Evolutionary conservation across 1,139 yeast genomes (phyloP).

Genomic region (Geotrichum citri-aurantii): DNA sequence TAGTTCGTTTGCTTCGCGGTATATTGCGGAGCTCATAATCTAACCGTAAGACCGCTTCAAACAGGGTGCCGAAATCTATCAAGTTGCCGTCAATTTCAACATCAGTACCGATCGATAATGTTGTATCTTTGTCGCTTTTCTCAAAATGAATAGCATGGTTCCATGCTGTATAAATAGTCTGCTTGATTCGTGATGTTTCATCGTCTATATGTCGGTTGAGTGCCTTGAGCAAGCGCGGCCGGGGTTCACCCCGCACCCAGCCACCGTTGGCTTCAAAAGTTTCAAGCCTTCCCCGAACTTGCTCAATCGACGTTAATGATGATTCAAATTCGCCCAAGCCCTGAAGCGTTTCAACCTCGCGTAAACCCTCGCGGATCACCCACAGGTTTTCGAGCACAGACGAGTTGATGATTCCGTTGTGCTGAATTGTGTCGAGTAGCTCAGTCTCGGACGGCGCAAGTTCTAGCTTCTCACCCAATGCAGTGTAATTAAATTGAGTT

Average conservation of each 20-base stretch:
- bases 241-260: constrained; percentile 9
- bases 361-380: constrained; percentile 31
- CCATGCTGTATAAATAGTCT: constrained; percentile 24
- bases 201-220: constrained; percentile 19
- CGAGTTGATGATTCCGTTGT: constrained; percentile 13
- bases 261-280: constrained; percentile 18
- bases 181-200: constrained; percentile 16
- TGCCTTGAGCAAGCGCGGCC: constrained; percentile 17
- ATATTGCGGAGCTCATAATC: constrained; percentile 19
- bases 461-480: not conserved
- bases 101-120: not conserved
- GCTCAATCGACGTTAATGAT: constrained; percentile 27
- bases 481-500: not conserved
- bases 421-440: constrained; percentile 10
- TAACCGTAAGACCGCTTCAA: constrained; percentile 22
- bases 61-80: constrained; percentile 17
- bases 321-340: constrained; percentile 28
- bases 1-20: constrained; percentile 6
- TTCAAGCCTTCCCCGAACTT: constrained; percentile 22
- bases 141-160: constrained; percentile 19
- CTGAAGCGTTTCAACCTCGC: constrained; percentile 27
- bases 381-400: constrained; percentile 27
- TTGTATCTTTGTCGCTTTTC: not conserved
- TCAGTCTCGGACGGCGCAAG: constrained; percentile 7
- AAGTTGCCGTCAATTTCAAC: constrained; percentile 19